These are phyloP conservation scores for Daldinia sp. DNA, from an alignment of 2,329 filamentous ascomycete species.

Conservation along the genomic window DNA sequence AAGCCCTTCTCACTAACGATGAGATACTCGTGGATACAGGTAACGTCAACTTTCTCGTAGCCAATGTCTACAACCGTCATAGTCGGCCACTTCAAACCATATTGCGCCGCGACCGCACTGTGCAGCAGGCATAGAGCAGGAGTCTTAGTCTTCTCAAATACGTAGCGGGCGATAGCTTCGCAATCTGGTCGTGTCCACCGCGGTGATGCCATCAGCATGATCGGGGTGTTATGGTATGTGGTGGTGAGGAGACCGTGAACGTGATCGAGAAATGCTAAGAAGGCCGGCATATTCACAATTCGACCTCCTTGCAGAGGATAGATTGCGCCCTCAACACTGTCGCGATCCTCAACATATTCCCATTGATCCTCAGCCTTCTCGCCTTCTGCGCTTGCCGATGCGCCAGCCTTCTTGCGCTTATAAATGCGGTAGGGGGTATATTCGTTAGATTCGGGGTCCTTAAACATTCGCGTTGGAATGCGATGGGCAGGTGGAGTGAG, in stretches of 20 bases:
- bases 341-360: slow-evolving; percentile 88
- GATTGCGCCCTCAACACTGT: slow-evolving; percentile 88
- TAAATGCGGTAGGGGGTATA: slow-evolving; percentile 82
- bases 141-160: slow-evolving; percentile 97
- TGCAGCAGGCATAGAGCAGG: slow-evolving; percentile 93
- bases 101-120: slow-evolving; percentile 87
- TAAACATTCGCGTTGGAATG: slow-evolving; percentile 94
- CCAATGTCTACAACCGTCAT: slow-evolving; percentile 93
- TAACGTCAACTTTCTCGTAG: slow-evolving; percentile 91
- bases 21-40: slow-evolving; percentile 85
- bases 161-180: slow-evolving; percentile 89
- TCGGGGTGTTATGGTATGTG: slow-evolving; percentile 94
- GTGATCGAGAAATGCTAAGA: slow-evolving; percentile 92
- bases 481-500: slow-evolving; percentile 90
- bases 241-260: slow-evolving; percentile 90
- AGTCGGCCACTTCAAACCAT: slow-evolving; percentile 79
- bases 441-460: slow-evolving; percentile 82
- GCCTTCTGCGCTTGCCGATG: slow-evolving; percentile 50
- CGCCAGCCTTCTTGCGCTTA: slow-evolving; percentile 65
- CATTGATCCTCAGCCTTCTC: slow-evolving; percentile 68
- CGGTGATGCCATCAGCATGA: slow-evolving; percentile 89
- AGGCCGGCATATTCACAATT: slow-evolving; percentile 91
- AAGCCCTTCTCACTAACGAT: slow-evolving; percentile 76
- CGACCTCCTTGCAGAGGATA: slow-evolving; percentile 86
- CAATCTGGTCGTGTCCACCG: slow-evolving; percentile 90